Base-by-base conservation (phyloP, 495 filamentous ascomycete species). In the Xylaria flabelliformis region DNA sequence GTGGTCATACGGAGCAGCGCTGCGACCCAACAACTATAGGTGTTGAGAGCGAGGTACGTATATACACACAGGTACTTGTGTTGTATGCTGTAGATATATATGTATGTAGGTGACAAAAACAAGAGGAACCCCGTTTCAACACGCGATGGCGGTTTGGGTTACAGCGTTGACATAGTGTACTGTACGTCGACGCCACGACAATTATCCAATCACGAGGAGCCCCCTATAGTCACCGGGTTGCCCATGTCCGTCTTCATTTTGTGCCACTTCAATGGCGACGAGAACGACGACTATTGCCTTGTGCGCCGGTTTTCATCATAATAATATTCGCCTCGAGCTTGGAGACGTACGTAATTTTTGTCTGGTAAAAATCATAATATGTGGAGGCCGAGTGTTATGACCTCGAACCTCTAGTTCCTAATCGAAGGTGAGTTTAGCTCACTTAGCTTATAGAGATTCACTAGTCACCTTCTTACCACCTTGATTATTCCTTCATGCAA, bases 61-160 rank as follows among this genome's bases (percentile, higher is more conserved):
- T 36, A 59, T 36, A 36, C 55, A 36, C 55, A 59, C 34, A 4
- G 55, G 55, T 59, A 59, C 55, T 21, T 59, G 29, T n/a, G 29
- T 15, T 19, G 53, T 56, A 56, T 56, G 53, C 53, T 51, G 26
- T 64, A 64, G 24, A 34, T 53, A 41, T 53, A 41, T 10, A 53
- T 39, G 65, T 55, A 42, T 21, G n/a, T 39, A 39, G 1, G 36
- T 39, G 6, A 39, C 36, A 42, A 34, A 21, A 53, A 51, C 42
- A 66, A 34, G 21, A 53, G 17, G 32, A 53, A 56, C n/a, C 36
- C 48, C n/a, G 24, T 67, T 19, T 56, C 8, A 44, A 19, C 21
- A 67, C 50, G 50, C 50, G 50, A 67, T 21, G 50, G n/a, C 29
- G 13, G 7, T 67, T 67, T 44, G 19, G 2, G 50, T 56, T 55